A percentile compares a stretch with the other conserved stretches of the same genome.
phyloP scores from a whole-genome alignment of 192 early-diverging fungal species.

The Backusella liffmaniae region DNA sequence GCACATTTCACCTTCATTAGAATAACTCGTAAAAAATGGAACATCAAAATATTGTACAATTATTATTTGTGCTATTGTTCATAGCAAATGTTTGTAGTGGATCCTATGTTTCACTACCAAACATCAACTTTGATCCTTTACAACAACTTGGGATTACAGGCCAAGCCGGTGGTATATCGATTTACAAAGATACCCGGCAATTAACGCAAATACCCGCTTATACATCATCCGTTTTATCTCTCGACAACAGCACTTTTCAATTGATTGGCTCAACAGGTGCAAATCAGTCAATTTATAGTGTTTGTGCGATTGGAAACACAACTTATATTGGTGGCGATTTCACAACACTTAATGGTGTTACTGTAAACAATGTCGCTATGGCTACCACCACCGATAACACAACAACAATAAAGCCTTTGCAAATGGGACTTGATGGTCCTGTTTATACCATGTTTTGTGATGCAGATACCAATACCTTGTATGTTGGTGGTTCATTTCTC shows the following conservation, averaged over 20 bases:
- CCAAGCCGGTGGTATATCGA: slow-evolving; percentile 22
- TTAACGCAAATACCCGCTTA: slow-evolving; percentile 12
- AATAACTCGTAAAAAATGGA: neutral
- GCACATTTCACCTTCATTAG: neutral
- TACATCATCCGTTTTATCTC: slow-evolving; percentile 20
- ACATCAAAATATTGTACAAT: neutral
- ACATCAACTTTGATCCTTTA: slow-evolving; percentile 6
- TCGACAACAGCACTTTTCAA: slow-evolving; percentile 19
- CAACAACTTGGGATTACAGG: slow-evolving; percentile 30
- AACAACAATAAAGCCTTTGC: slow-evolving; percentile 11
- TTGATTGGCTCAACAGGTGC: slow-evolving; percentile 7
- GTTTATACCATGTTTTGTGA: slow-evolving; percentile 35
- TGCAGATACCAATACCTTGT: neutral
- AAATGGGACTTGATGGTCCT: slow-evolving; percentile 34
- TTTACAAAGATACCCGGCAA: slow-evolving; percentile 31
- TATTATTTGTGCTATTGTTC: neutral
- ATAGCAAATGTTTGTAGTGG: neutral
- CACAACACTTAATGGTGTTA: neutral
- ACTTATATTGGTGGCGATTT: slow-evolving; percentile 34
- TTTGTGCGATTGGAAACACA: slow-evolving; percentile 15
- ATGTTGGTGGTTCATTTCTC: slow-evolving; percentile 33
- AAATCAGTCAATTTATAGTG: slow-evolving; percentile 21
- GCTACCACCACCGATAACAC: neutral
- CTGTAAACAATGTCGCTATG: slow-evolving; percentile 27
- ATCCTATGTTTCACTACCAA: slow-evolving; percentile 11